A percentile compares a stretch with the other conserved stretches of the same genome.
Conservation (phyloP, 2,329 filamentous ascomycete genomes). For the Alternaria conjuncta region DNA sequence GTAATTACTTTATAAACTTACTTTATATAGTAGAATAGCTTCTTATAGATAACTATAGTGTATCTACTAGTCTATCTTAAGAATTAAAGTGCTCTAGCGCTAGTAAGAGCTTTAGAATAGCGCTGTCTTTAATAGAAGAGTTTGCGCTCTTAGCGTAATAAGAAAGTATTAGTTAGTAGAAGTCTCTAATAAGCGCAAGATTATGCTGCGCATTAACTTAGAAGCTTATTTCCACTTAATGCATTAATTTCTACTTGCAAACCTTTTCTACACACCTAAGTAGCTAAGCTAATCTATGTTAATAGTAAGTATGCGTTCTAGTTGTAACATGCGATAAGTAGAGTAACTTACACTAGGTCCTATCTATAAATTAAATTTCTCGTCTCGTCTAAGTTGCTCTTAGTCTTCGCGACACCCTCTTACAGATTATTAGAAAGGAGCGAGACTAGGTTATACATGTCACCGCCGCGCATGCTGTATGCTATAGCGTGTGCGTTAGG, state of each 20-base stretch:
- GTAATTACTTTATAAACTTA: too few relatives aligned
- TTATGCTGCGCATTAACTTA: constrained; percentile 57
- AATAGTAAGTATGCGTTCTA: constrained; percentile 3
- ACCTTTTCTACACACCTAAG: constrained; percentile 61
- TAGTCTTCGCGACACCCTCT: constrained; percentile 57
- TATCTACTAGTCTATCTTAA: constrained; percentile 40
- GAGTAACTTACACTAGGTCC: constrained; percentile 62
- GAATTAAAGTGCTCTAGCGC: constrained; percentile 20
- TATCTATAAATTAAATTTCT: constrained; percentile 64
- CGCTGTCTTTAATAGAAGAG: constrained; percentile 71
- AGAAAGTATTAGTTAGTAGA: constrained; percentile 46
- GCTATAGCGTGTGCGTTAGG: constrained; percentile 66
- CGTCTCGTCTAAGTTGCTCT: constrained; percentile 68
- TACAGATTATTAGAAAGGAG: constrained; percentile 69
- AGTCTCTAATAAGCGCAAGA: constrained; percentile 57
- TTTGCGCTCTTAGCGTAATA: constrained; percentile 61
- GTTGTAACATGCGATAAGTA: constrained; percentile 47
- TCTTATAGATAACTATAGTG: constrained; percentile 49
- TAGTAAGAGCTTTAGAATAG: constrained; percentile 66
- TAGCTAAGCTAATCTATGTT: constrained; percentile 26
- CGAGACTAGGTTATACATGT: constrained; percentile 70
- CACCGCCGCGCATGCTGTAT: constrained; percentile 66
- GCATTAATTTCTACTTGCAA: constrained; percentile 74
- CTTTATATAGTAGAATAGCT: too few relatives aligned
- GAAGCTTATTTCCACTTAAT: constrained; percentile 46